These are phyloP conservation scores for Mallotus repandus DNA, from an alignment of 441 rosid genomes.

Conservation along the genomic window DNA sequence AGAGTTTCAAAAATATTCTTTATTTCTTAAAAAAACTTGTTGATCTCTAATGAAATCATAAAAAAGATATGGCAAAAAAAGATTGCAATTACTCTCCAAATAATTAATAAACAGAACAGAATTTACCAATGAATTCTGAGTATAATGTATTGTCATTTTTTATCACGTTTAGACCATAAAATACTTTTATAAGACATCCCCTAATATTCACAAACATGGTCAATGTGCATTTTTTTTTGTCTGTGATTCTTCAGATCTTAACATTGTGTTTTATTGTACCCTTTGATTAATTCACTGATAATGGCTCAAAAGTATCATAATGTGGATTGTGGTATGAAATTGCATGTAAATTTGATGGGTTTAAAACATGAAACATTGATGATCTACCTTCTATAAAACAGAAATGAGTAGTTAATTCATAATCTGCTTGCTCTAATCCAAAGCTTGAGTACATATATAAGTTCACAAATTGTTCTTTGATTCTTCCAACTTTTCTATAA, in stretches of 20 bases:
- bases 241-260: neutral
- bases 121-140: neutral
- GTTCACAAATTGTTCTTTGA: neutral
- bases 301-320: neutral
- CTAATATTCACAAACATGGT: neutral
- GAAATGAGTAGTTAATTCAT: conserved; percentile 22
- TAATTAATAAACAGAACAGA: neutral
- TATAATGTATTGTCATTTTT: neutral
- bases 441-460: neutral
- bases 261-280: neutral
- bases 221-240: neutral
- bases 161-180: neutral
- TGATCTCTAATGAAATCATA: neutral
- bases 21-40: neutral
- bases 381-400: conserved; percentile 23
- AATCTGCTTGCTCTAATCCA: neutral
- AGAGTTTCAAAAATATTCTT: neutral
- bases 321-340: neutral
- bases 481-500: neutral
- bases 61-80: neutral
- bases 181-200: neutral
- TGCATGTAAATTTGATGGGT: conserved; percentile 14
- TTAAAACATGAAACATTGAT: conserved; percentile 27
- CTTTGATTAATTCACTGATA: neutral
- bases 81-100: neutral